Evolutionary conservation across 306 rosid genomes (phyloP).

Genomic region (Cicer yamashitae): DNA sequence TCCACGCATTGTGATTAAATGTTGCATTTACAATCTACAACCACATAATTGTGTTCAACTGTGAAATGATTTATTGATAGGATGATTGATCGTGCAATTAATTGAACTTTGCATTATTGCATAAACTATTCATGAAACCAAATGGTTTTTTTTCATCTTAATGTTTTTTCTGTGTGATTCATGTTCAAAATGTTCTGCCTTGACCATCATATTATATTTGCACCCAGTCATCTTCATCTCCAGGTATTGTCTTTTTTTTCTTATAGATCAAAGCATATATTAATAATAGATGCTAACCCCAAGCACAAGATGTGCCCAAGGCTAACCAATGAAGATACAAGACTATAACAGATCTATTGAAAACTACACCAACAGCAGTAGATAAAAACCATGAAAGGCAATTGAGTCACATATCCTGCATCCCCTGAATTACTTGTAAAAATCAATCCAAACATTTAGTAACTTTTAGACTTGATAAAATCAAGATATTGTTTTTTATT

Average conservation of each 20-base stretch:
- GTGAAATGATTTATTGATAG: slow-evolving; percentile 3
- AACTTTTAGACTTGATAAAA: not conserved
- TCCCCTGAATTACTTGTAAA: not conserved
- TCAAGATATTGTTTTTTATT: not conserved
- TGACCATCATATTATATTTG: not conserved
- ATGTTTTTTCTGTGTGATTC: not conserved
- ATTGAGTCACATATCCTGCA: not conserved
- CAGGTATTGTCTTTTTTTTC: not conserved
- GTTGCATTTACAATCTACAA: not conserved
- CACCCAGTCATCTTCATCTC: slow-evolving; percentile 6
- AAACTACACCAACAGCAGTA: not conserved
- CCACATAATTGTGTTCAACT: not conserved
- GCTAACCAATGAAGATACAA: slow-evolving; percentile 3
- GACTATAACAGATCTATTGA: not conserved
- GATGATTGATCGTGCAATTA: not conserved
- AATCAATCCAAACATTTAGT: not conserved
- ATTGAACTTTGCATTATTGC: not conserved
- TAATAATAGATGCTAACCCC: not conserved
- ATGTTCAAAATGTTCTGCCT: not conserved
- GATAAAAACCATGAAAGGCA: not conserved
- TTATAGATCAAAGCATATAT: not conserved
- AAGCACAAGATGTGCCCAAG: not conserved
- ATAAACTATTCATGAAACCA: not conserved
- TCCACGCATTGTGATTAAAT: not conserved
- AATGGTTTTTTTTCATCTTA: not conserved